A percentile compares a stretch with the other conserved stretches of the same genome.
Evolutionary conservation across 352 stramenopile species (phyloP).

Genomic region (Heterotrichella gracilis): DNA sequence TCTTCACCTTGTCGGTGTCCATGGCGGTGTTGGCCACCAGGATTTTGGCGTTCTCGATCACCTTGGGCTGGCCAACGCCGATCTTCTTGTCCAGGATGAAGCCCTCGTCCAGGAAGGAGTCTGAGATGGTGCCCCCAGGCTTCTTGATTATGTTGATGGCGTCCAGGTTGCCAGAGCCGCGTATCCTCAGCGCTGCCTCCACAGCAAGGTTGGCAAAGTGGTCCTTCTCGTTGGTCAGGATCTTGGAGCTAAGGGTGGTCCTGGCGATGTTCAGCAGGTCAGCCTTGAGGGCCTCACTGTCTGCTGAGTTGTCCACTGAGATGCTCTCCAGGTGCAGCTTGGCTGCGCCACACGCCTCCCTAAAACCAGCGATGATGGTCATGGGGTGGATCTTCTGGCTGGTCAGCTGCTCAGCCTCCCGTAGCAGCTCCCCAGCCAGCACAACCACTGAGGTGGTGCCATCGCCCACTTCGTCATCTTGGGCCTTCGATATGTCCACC

Average conservation of each 20-base stretch:
- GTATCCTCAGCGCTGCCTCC: slow-evolving; percentile 72
- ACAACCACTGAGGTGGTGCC: slow-evolving; percentile 65
- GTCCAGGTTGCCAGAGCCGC: slow-evolving; percentile 68
- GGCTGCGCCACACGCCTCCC: slow-evolving; percentile 53
- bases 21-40: slow-evolving; percentile 92
- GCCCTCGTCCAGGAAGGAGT: slow-evolving; percentile 90
- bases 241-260: slow-evolving; percentile 90
- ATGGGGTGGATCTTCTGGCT: slow-evolving; percentile 76
- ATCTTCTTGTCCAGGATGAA: slow-evolving; percentile 91
- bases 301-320: slow-evolving; percentile 36
- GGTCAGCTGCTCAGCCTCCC: slow-evolving; percentile 75
- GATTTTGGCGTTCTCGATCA: slow-evolving; percentile 88
- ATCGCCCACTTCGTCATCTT: slow-evolving; percentile 93
- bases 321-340: slow-evolving; percentile 46
- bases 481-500: slow-evolving; percentile 88
- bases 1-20: slow-evolving; percentile 99
- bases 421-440: slow-evolving; percentile 75
- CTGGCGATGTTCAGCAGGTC: slow-evolving; percentile 78
- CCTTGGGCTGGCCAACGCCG: slow-evolving; percentile 60
- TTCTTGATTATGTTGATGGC: slow-evolving; percentile 98
- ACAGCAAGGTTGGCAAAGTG: slow-evolving; percentile 78
- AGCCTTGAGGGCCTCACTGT: slow-evolving; percentile 48
- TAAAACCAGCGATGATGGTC: slow-evolving; percentile 88
- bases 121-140: slow-evolving; percentile 44
- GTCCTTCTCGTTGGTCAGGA: slow-evolving; percentile 84